A percentile compares a stretch with the other conserved stretches of the same genome.
phyloP scores from a whole-genome alignment of 164 flowering plant genomes.

The Magnolia changhungtana region DNA sequence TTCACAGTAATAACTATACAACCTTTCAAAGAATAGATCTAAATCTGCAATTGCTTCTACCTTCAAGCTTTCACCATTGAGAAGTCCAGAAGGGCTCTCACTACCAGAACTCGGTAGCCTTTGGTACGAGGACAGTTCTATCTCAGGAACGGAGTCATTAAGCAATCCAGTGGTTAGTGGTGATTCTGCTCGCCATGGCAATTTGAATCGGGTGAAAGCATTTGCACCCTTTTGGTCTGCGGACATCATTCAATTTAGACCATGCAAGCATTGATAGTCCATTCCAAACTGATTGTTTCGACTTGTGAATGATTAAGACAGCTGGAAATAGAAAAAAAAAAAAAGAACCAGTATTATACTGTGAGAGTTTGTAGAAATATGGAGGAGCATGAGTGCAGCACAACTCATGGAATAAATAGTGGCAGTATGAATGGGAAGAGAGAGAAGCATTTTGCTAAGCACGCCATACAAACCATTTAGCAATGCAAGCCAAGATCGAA shows the following conservation, averaged over 20 bases:
- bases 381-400: background rate
- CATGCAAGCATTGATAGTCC: constrained; percentile 48
- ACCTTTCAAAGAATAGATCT: constrained; percentile 91
- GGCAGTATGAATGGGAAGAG: background rate
- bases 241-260: constrained; percentile 69
- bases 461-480: background rate
- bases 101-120: constrained; percentile 77
- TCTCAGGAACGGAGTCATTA: constrained; percentile 64
- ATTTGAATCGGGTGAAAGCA: constrained; percentile 52
- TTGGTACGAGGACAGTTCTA: constrained; percentile 79
- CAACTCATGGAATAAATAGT: background rate
- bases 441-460: background rate
- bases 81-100: constrained; percentile 97
- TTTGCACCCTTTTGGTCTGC: constrained; percentile 48
- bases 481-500: too few species aligned
- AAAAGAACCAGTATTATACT: too few species aligned
- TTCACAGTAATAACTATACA: constrained; percentile 88
- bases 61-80: constrained; percentile 76
- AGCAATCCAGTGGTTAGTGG: constrained; percentile 57
- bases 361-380: background rate
- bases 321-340: constrained; percentile 2
- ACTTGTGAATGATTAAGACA: background rate
- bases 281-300: constrained; percentile 24
- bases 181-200: constrained; percentile 53
- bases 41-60: constrained; percentile 80